Conservation (phyloP, 108 stramenopile genomes). For the Nannochloropsis gaditana region DNA sequence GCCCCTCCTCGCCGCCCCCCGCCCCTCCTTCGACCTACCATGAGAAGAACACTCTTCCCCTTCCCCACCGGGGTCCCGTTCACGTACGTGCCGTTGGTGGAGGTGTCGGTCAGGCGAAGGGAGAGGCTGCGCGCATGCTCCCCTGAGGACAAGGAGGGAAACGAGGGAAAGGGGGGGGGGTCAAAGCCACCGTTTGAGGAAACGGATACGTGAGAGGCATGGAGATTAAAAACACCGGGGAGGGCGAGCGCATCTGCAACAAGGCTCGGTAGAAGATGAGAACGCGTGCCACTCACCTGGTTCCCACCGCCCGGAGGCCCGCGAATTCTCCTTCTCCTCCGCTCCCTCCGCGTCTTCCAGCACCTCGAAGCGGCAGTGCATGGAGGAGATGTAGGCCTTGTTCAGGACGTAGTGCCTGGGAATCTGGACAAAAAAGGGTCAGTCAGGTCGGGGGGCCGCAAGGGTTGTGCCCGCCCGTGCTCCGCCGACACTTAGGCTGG, state of each 20-base stretch:
- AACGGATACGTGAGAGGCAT: not conserved
- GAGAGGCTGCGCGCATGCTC: not conserved
- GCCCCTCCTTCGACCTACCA: not conserved
- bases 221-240: not conserved
- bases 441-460: not conserved
- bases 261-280: no score
- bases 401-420: not conserved
- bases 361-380: conserved; percentile 12
- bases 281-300: no score
- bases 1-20: no score
- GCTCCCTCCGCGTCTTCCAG: not conserved
- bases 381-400: not conserved
- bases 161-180: not conserved
- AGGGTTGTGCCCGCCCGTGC: no score
- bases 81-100: not conserved
- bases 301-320: no score
- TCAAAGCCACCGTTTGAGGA: not conserved
- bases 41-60: not conserved
- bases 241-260: no score
- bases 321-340: not conserved
- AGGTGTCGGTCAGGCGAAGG: conserved; percentile 3
- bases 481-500: no score
- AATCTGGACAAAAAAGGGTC: not conserved
- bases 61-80: not conserved
- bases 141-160: not conserved